Base-by-base conservation (phyloP, 768 basidiomycete species). In the Boletales sp. region DNA sequence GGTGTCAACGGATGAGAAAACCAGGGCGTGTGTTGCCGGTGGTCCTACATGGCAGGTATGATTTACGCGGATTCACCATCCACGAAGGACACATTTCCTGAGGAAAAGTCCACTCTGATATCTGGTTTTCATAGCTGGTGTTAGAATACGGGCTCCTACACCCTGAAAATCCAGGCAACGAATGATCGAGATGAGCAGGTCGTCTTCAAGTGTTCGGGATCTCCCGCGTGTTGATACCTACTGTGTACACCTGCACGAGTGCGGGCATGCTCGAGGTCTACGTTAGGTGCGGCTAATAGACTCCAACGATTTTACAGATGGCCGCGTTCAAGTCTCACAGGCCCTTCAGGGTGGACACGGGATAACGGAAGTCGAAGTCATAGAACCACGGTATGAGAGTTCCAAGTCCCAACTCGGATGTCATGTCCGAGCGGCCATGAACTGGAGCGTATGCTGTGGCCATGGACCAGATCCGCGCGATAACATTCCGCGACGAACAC, bases 121-220 rank as follows among this genome's bases (percentile, higher is more conserved):
- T 66, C 68, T 49, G 56, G 61, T 52, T 62, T 65, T 56, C 63
- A 65, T 46, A 54, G 62, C 41, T 78, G 73, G 72, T 74, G 73
- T 73, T 71, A 50, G 66, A 64, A 44, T 57, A 13, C 15, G 53
- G 42, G 62, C 32, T 35, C 41, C 50, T 32, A 25, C 50, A 59
- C 56, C 46, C 49, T 53, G 46, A 34, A 45, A 47, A 44, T 55
- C 47, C 47, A 57, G 48, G 53, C 37, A 47, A 48, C 56, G 54
- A 54, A 55, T 54, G 51, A 44, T 49, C 41, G 67, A 51, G 48
- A 70, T 56, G 59, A 70, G 54, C 4, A 65, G 56, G 48, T 41
- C 39, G 49, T 54, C 39, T 48, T 59, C 73, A 67, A 54, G 71
- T 72, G 48, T 74, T 76, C 60, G 77, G 76, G 39, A 70, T 69